phyloP scores from a whole-genome alignment of 257 asterid species.

The Eustoma russellianum region DNA sequence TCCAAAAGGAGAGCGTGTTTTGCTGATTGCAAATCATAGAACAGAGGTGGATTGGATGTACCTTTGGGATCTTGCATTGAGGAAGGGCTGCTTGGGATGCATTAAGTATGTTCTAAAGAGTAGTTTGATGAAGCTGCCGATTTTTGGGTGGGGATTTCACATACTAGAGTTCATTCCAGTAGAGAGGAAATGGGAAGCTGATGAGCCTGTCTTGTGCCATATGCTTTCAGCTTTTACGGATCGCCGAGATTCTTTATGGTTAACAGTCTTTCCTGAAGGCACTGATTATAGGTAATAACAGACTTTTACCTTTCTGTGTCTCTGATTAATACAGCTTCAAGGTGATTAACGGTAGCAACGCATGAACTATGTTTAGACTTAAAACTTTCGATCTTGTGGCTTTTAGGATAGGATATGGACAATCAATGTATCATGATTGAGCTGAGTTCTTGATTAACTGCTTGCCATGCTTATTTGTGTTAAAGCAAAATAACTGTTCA shows the following conservation, averaged over 20 bases:
- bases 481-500: too few species aligned
- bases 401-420: too few species aligned
- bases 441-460: too few species aligned
- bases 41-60: constrained; percentile 98
- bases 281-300: constrained; percentile 68
- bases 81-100: constrained; percentile 67
- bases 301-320: constrained; percentile 10
- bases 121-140: constrained; percentile 78
- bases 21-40: constrained; percentile 78
- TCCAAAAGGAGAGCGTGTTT: constrained; percentile 54
- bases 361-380: too few species aligned
- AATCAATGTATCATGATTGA: too few species aligned
- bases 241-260: constrained; percentile 69
- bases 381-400: too few species aligned
- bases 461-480: too few species aligned
- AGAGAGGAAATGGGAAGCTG: constrained; percentile 77
- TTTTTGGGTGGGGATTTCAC: constrained; percentile 93
- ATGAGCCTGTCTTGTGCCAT: constrained; percentile 37
- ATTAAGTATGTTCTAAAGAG: constrained; percentile 74
- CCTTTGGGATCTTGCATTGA: constrained; percentile 80
- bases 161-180: constrained; percentile 82
- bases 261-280: constrained; percentile 90
- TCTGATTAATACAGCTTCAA: background rate
- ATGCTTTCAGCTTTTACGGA: constrained; percentile 44
- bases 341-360: too few species aligned